These are phyloP conservation scores for Phialophora macrospora DNA, from an alignment of 2,329 filamentous ascomycete genomes.

Conservation along the genomic window DNA sequence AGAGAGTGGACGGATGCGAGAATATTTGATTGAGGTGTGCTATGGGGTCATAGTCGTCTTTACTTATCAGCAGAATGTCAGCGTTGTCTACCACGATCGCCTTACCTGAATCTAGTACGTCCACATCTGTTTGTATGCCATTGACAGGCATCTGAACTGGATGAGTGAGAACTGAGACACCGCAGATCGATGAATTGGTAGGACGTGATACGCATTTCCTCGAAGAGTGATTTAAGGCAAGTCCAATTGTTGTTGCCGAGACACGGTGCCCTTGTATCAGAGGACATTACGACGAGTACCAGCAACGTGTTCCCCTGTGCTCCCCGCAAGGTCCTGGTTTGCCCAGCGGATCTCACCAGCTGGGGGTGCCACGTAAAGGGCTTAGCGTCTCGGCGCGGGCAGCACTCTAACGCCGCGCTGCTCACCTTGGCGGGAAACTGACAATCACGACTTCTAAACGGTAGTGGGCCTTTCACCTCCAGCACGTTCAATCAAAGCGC, in stretches of 20 bases:
- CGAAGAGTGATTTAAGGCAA: background rate
- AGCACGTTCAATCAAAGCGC: too few relatives aligned
- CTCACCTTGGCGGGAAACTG: too few relatives aligned
- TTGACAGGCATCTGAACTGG: slow-evolving; percentile 32
- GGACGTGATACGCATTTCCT: slow-evolving; percentile 15
- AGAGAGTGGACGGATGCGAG: slow-evolving; percentile 82
- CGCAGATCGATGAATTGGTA: slow-evolving; percentile 1
- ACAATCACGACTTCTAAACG: too few relatives aligned
- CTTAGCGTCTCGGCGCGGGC: too few relatives aligned
- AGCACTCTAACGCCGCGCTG: too few relatives aligned
- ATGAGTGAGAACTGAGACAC: slow-evolving; percentile 1
- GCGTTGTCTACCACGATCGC: background rate
- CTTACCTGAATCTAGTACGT: slow-evolving; percentile 54
- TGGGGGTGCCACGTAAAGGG: too few relatives aligned
- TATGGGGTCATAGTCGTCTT: slow-evolving; percentile 88
- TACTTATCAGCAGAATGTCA: slow-evolving; percentile 6
- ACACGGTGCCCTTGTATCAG: background rate
- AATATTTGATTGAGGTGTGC: slow-evolving; percentile 93
- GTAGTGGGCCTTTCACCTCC: too few relatives aligned
- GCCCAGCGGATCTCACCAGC: too few relatives aligned
- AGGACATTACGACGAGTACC: background rate
- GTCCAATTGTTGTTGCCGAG: background rate
- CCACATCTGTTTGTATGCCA: slow-evolving; percentile 40
- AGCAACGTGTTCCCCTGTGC: too few relatives aligned
- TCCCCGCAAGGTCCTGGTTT: too few relatives aligned